A percentile compares a stretch with the other conserved stretches of the same genome.
phyloP scores from a whole-genome alignment of 2,329 filamentous ascomycete genomes.

The Tolypocladium tropicale region DNA sequence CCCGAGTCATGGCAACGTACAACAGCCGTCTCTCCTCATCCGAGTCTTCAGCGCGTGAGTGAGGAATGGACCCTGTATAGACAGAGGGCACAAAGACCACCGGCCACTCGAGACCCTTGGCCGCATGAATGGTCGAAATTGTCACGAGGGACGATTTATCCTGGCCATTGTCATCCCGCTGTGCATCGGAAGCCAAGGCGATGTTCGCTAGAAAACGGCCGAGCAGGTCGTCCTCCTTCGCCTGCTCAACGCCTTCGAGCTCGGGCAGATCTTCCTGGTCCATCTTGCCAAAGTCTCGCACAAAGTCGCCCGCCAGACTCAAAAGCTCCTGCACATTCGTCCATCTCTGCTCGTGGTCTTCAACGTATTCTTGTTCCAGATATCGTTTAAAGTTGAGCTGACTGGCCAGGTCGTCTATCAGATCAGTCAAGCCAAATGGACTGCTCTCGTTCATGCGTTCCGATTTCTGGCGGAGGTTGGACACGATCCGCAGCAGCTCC shows the following conservation, averaged over 20 bases:
- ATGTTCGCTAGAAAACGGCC: slow-evolving; percentile 84
- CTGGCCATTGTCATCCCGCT: slow-evolving; percentile 49
- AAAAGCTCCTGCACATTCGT: slow-evolving; percentile 86
- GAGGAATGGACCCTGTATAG: slow-evolving; percentile 84
- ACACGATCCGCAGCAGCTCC: slow-evolving; percentile 35
- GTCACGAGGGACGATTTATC: slow-evolving; percentile 59
- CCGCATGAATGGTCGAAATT: slow-evolving; percentile 91
- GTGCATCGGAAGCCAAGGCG: slow-evolving; percentile 70
- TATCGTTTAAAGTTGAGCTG: slow-evolving; percentile 67
- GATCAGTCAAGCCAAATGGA: slow-evolving; percentile 29
- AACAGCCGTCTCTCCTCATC: slow-evolving; percentile 82
- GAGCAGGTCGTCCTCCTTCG: slow-evolving; percentile 52
- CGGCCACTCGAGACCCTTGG: slow-evolving; percentile 95
- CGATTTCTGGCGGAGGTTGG: slow-evolving; percentile 18
- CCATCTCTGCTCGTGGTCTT: slow-evolving; percentile 72
- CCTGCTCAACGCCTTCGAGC: slow-evolving; percentile 63
- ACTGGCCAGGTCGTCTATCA: slow-evolving; percentile 44
- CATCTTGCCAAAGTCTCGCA: slow-evolving; percentile 27
- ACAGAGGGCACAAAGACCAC: slow-evolving; percentile 86
- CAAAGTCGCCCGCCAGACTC: slow-evolving; percentile 65
- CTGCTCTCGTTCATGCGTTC: slow-evolving; percentile 15
- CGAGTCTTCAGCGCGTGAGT: slow-evolving; percentile 72
- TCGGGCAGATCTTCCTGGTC: slow-evolving; percentile 50
- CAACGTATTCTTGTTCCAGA: slow-evolving; percentile 57
- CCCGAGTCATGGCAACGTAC: slow-evolving; percentile 95